Base-by-base conservation (phyloP, 225 moss, liverwort and hornwort genomes). In the Bryum argenteum region DNA sequence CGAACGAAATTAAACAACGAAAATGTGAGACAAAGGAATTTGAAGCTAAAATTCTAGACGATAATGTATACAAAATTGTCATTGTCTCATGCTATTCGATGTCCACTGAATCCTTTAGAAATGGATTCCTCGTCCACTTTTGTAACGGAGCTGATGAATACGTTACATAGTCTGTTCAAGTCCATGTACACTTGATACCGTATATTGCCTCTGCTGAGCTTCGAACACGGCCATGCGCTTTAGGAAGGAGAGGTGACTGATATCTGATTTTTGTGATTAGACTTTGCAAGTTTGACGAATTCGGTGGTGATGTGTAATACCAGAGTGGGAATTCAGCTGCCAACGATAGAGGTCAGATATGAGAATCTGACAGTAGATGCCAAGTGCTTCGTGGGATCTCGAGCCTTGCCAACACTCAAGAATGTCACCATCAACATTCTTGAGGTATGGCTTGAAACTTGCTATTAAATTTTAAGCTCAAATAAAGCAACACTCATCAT, bases 381-480 rank as follows among this genome's bases (percentile, higher is more conserved):
- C 9, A 73, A 88, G 65, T 84, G 89, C 58, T 70, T 81, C 53
- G 77, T 95, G 21, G 92, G 90, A 9, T 77, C 84, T 63, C 81
- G 95, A 55, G 89, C 92, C 53, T 70, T 95, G 54, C 95, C 95
- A 37, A 91, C 89, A 22, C 88, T 95, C 57, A 66, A 58, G 70
- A 95, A 95, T 67, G 82, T 78, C 56, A 77, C 79, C 1, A 80
- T 84, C 64, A 92, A 95, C 77, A 64, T 81, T 17, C 11, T 89
- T n/a, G 86, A 92, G 84, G 85, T 92, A 33, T 33, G 33, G 33
- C 61, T 23, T n/a, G 0, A 17, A 43, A 44, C 21, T 58, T 21
- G 24, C 17, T 33, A 6, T 33, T 33, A 6, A 33, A 33, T 5
- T 33, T 33, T 33, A 6, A 33, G 33, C 33, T 33, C 33, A 33